These are phyloP conservation scores for Gracilaria domingensis DNA, from an alignment of 23 red algal genomes.

Conservation along the genomic window DNA sequence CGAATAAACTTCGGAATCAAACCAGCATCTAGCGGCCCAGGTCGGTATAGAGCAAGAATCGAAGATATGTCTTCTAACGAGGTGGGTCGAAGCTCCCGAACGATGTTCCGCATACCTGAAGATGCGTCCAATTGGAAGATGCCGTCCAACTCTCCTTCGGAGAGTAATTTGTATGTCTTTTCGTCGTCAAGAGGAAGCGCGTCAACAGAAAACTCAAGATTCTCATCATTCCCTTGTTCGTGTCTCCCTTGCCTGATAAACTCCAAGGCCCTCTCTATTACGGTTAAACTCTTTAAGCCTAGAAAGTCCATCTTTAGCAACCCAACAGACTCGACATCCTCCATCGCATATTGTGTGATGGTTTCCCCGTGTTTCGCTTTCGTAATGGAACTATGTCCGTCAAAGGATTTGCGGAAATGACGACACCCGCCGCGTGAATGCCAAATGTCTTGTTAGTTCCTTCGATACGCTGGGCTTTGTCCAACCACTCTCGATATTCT, in stretches of 20 bases:
- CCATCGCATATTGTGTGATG: slow-evolving; percentile 98
- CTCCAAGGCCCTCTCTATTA: slow-evolving; percentile 82
- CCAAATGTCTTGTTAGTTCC: slow-evolving; percentile 94
- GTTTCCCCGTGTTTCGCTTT: slow-evolving; percentile 91
- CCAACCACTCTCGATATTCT: slow-evolving; percentile 66
- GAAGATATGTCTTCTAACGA: slow-evolving; percentile 92
- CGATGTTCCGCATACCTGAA: slow-evolving; percentile 88
- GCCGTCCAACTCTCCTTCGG: slow-evolving; percentile 83
- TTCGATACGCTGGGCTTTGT: slow-evolving; percentile 87
- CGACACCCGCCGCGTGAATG: slow-evolving; percentile 97
- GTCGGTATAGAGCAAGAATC: slow-evolving; percentile 94
- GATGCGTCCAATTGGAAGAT: slow-evolving; percentile 98
- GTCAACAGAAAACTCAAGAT: slow-evolving; percentile 75
- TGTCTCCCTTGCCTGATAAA: slow-evolving; percentile 63
- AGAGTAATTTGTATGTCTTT: slow-evolving; percentile 85
- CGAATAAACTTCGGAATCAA: slow-evolving; percentile 91
- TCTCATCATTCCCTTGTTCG: slow-evolving; percentile 40
- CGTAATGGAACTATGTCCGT: slow-evolving; percentile 86
- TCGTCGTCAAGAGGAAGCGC: slow-evolving; percentile 77
- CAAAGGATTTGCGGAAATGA: slow-evolving; percentile 88
- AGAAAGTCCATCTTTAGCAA: slow-evolving; percentile 99
- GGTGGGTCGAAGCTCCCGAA: slow-evolving; percentile 88
- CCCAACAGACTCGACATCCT: slow-evolving; percentile 95
- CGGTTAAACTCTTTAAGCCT: slow-evolving; percentile 85
- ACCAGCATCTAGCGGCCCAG: slow-evolving; percentile 96